Conservation (phyloP, 2,329 filamentous ascomycete species). For the Aspergillus sp. region DNA sequence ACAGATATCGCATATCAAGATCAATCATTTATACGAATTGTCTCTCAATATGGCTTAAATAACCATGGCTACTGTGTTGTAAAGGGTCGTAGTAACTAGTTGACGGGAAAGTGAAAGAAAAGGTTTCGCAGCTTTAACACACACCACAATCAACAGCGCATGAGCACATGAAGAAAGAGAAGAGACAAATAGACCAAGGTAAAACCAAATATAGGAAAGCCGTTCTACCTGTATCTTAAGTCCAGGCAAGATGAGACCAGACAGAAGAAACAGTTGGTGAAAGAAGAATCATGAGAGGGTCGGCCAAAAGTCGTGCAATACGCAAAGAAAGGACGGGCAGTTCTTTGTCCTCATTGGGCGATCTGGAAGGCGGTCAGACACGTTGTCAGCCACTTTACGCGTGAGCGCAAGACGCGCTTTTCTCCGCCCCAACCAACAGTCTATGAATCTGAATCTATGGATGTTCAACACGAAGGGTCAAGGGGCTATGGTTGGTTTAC, state of each 20-base stretch:
- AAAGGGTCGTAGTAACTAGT: background rate
- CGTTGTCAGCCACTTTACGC: slow-evolving; percentile 16
- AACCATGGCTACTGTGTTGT: slow-evolving; percentile 7
- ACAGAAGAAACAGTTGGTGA: background rate
- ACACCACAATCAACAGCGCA: background rate
- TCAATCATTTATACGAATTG: background rate
- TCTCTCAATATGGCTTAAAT: slow-evolving; percentile 6
- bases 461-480: too few relatives aligned
- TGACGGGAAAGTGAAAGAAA: background rate
- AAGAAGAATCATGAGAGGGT: background rate
- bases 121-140: background rate
- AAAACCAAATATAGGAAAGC: background rate
- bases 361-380: slow-evolving; percentile 16
- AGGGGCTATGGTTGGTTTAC: too few relatives aligned
- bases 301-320: background rate
- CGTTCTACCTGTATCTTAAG: background rate
- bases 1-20: too few relatives aligned
- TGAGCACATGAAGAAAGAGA: background rate
- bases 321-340: background rate
- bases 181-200: background rate
- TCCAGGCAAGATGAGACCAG: background rate
- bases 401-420: slow-evolving; percentile 11
- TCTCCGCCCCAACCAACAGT: too few relatives aligned
- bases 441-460: too few relatives aligned
- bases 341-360: too few relatives aligned